Evolutionary conservation across 2,329 filamentous ascomycete genomes (phyloP).

Genomic region (Emericellopsis cladophorae): DNA sequence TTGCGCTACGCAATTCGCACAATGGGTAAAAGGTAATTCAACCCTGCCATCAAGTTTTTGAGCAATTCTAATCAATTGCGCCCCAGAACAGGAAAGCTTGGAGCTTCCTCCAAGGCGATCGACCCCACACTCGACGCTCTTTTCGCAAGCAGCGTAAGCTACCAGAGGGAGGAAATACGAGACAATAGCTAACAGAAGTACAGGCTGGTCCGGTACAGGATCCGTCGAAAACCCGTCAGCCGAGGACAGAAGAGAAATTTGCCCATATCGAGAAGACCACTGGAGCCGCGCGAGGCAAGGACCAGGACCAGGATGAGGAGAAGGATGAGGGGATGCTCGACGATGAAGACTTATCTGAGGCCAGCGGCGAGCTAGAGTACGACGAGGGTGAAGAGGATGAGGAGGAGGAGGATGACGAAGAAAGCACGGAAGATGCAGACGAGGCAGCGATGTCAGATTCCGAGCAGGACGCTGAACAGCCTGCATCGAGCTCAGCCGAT

Average conservation of each 20-base stretch:
- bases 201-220: slow-evolving; percentile 39
- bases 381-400: slow-evolving; percentile 15
- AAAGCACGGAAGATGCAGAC: slow-evolving; percentile 19
- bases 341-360: slow-evolving; percentile 18
- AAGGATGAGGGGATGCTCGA: slow-evolving; percentile 12
- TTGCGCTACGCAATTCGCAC: no score
- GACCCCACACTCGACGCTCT: slow-evolving; percentile 59
- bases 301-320: slow-evolving; percentile 7
- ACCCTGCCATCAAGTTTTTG: not conserved
- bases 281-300: not conserved
- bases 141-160: slow-evolving; percentile 60
- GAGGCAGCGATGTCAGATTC: slow-evolving; percentile 19
- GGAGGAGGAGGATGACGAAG: slow-evolving; percentile 18
- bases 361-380: slow-evolving; percentile 11
- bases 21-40: no score
- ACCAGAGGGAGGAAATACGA: not conserved
- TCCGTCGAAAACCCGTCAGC: slow-evolving; percentile 31
- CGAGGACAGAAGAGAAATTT: slow-evolving; percentile 20
- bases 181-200: slow-evolving; percentile 2
- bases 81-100: slow-evolving; percentile 24
- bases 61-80: slow-evolving; percentile 7
- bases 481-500: slow-evolving; percentile 11
- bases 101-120: slow-evolving; percentile 39
- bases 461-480: slow-evolving; percentile 19
- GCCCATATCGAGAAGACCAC: not conserved